phyloP scores from a whole-genome alignment of 2,329 filamentous ascomycete species.

The Coleophoma eucalyptorum region DNA sequence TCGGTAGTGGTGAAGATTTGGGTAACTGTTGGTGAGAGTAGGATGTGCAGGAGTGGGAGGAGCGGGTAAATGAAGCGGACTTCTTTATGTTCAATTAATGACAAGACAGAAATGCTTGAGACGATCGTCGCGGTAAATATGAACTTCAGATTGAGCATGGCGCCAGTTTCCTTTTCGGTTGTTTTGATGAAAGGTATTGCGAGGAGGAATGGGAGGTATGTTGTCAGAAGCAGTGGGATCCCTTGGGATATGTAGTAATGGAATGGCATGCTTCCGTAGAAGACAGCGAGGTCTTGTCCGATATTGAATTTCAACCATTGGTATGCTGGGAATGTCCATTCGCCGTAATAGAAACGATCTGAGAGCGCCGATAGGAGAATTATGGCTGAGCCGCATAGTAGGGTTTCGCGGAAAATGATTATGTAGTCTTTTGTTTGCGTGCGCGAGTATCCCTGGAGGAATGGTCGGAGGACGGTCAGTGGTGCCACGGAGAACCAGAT shows the following conservation, averaged over 20 bases:
- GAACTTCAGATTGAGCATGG: constrained; percentile 39
- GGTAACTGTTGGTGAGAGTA: constrained; percentile 66
- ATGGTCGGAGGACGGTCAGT: constrained; percentile 43
- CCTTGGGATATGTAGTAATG: constrained; percentile 95
- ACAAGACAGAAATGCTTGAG: constrained; percentile 60
- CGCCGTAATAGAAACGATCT: constrained; percentile 76
- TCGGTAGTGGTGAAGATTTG: constrained; percentile 52
- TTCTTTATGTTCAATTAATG: constrained; percentile 89
- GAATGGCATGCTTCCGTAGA: constrained; percentile 86
- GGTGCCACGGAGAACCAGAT: constrained; percentile 73
- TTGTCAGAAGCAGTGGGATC: constrained; percentile 80
- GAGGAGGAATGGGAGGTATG: constrained; percentile 72
- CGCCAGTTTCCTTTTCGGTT: constrained; percentile 24
- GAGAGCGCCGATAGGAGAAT: constrained; percentile 61
- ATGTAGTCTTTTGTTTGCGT: constrained; percentile 29
- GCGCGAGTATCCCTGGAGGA: constrained; percentile 26
- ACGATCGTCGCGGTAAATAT: constrained; percentile 50
- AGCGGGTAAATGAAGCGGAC: constrained; percentile 95
- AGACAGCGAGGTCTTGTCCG: constrained; percentile 79
- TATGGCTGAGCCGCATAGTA: constrained; percentile 60
- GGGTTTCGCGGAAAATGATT: constrained; percentile 57
- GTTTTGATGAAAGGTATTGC: constrained; percentile 51
- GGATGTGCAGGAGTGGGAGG: constrained; percentile 77
- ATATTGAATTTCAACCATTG: constrained; percentile 91
- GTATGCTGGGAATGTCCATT: constrained; percentile 85